These are phyloP conservation scores for Citrullus colocynthis DNA, from an alignment of 306 rosid genomes.

Conservation along the genomic window DNA sequence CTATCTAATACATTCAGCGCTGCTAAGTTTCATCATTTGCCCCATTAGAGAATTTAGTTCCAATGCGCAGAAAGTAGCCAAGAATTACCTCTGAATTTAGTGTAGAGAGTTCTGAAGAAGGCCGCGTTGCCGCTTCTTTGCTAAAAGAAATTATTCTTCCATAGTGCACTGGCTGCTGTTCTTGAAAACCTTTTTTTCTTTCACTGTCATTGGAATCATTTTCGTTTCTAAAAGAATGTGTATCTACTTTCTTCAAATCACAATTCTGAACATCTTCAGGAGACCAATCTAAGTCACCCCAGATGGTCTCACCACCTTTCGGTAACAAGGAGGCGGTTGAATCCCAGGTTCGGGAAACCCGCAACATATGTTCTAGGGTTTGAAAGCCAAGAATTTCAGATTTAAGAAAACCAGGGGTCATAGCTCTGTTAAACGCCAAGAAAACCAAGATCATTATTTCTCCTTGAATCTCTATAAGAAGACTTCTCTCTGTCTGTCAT, in stretches of 20 bases:
- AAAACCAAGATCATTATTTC: background rate
- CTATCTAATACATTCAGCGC: background rate
- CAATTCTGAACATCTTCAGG: slow-evolving; percentile 36
- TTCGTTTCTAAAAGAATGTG: slow-evolving; percentile 16
- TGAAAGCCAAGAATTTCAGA: slow-evolving; percentile 45
- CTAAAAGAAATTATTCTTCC: slow-evolving; percentile 51
- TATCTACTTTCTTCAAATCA: slow-evolving; percentile 22
- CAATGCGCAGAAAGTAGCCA: background rate
- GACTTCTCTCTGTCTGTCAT: background rate
- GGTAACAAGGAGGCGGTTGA: slow-evolving; percentile 62
- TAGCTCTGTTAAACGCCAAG: slow-evolving; percentile 34
- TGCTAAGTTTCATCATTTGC: background rate
- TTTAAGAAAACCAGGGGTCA: slow-evolving; percentile 52
- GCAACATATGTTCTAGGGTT: slow-evolving; percentile 43
- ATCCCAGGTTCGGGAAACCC: slow-evolving; percentile 66
- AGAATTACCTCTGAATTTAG: slow-evolving; percentile 33
- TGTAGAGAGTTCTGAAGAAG: slow-evolving; percentile 36
- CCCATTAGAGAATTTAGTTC: background rate
- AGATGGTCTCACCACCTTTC: slow-evolving; percentile 70
- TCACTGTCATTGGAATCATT: slow-evolving; percentile 11
- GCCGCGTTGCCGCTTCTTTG: slow-evolving; percentile 36
- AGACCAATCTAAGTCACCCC: slow-evolving; percentile 58
- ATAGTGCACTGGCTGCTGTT: slow-evolving; percentile 26
- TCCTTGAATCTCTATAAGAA: background rate
- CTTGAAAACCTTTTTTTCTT: slow-evolving; percentile 14